These are phyloP conservation scores for Sporothrix pallida DNA, from an alignment of 2,329 filamentous ascomycete species.

Conservation along the genomic window DNA sequence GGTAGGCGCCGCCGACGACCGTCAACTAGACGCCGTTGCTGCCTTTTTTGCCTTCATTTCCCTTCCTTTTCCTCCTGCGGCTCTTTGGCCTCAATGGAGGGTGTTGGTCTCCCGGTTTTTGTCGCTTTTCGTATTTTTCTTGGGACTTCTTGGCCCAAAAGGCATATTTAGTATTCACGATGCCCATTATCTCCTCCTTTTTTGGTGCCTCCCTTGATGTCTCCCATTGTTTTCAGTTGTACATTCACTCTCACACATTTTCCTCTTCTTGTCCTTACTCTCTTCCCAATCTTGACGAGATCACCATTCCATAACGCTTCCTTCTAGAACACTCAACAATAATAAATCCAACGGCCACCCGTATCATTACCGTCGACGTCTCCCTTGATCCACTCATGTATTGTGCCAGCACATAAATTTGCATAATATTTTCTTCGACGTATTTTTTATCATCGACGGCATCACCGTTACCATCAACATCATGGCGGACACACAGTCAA, in stretches of 20 bases:
- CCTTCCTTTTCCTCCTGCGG: background rate
- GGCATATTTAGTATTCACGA: constrained; percentile 21
- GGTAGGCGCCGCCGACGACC: constrained; percentile 26
- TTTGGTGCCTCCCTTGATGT: background rate
- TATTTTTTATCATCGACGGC: background rate
- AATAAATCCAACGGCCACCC: constrained; percentile 6
- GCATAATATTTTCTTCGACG: background rate
- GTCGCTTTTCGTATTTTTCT: constrained; percentile 8
- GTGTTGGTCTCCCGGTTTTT: background rate
- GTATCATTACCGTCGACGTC: background rate
- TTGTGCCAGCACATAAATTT: background rate
- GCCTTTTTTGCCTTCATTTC: background rate
- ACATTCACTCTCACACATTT: background rate
- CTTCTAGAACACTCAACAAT: background rate
- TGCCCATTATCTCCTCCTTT: background rate
- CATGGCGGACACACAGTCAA: constrained; percentile 9
- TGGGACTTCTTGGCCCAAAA: background rate
- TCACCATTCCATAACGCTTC: background rate
- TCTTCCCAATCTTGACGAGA: background rate
- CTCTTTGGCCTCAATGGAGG: background rate
- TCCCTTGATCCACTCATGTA: background rate
- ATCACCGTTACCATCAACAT: background rate
- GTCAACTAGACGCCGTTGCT: constrained; percentile 21
- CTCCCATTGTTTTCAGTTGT: background rate
- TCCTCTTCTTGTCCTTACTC: background rate